A percentile compares a stretch with the other conserved stretches of the same genome.
Conservation (phyloP, 495 filamentous ascomycete species). For the Penicillium herquei region DNA sequence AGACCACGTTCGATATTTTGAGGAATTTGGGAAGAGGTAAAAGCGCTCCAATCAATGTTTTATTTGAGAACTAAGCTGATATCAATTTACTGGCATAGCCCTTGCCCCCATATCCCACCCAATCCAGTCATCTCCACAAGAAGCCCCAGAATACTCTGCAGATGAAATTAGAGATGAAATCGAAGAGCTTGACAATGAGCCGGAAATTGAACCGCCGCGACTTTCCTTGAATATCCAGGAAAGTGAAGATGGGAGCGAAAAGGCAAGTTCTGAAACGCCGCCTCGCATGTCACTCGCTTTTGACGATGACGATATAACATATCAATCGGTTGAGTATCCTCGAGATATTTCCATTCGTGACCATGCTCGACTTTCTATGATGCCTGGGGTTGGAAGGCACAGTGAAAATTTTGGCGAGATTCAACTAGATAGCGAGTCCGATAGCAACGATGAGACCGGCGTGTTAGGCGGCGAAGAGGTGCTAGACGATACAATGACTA, state of each 20-base stretch:
- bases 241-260: constrained; percentile 49
- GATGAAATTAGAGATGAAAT: constrained; percentile 37
- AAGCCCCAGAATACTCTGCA: constrained; percentile 17
- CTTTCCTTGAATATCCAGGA: constrained; percentile 69
- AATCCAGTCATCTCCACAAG: constrained; percentile 59
- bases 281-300: constrained; percentile 60
- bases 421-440: constrained; percentile 50
- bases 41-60: background rate
- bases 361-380: constrained; percentile 45
- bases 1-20: constrained; percentile 72
- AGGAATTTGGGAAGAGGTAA: constrained; percentile 61
- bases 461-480: constrained; percentile 38
- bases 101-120: constrained; percentile 59
- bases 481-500: constrained; percentile 31
- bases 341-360: constrained; percentile 56
- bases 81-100: constrained; percentile 23
- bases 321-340: constrained; percentile 67
- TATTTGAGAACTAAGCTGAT: background rate
- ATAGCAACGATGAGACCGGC: constrained; percentile 45
- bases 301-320: constrained; percentile 68
- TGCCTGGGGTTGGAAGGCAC: constrained; percentile 53
- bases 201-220: constrained; percentile 60
- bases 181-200: constrained; percentile 64
- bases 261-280: constrained; percentile 46
- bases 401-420: constrained; percentile 61